Evolutionary conservation across 1,284 basidiomycete genomes (phyloP), one percentile per base, ranked within the genome.

Genomic region (Fistulina hepatica): DNA sequence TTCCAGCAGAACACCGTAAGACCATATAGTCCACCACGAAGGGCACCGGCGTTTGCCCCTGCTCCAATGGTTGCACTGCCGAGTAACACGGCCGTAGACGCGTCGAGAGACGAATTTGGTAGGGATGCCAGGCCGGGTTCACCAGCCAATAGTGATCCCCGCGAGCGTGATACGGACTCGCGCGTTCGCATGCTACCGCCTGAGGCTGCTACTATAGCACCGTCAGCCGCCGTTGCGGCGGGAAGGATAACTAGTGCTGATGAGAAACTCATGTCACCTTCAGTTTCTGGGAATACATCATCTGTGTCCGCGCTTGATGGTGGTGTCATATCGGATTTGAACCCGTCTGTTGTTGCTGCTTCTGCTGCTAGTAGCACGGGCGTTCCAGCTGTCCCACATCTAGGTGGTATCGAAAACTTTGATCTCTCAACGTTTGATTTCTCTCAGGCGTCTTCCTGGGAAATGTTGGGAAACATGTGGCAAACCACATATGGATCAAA

Each of bases 21-120:
- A 48, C 64, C 67, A 21, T 65, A 72, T 52, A 81, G 75, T 52
- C 76, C 76, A 42, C 69, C 71, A 41, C 58, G 60, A 37, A 61
- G 68, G 52, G 63, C 64, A 52, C 33, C 44, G 15, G 10, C 28
- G 28, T 9, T 31, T 19, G 28, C 28, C 28, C 11, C 15, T 13
- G 15, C 28, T 19, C 15, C 9, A 19, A n/a, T 6, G 6, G 27
- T 16, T 12, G n/a, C n/a, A 30, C 27, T 16, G n/a, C 15, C 28
- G 28, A 19, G 11, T 31, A 19, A 19, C 28, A 19, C 15, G 9
- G 33, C 52, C 47, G 47, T 55, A 59, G 44, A 43, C 57, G 21
- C 71, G 62, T 43, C n/a, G n/a, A 81, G 74, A 56, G 81, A 86
- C 65, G 82, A 86, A 56, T 86, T 86, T 56, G 82, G 83, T 48